These are phyloP conservation scores for Blastobotrys illinoisensis DNA, from an alignment of 1,139 yeast genomes.

Conservation along the genomic window DNA sequence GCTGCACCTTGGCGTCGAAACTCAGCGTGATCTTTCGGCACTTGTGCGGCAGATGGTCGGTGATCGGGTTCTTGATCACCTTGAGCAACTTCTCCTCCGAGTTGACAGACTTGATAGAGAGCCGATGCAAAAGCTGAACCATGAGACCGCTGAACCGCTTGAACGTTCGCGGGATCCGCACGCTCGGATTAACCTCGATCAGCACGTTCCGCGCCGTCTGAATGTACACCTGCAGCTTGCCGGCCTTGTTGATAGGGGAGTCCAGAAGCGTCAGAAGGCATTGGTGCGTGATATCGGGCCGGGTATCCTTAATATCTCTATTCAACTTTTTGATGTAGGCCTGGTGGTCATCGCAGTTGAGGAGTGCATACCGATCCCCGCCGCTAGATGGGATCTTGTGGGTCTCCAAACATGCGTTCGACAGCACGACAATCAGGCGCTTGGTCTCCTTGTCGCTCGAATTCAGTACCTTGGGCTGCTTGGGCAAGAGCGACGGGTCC, in stretches of 20 bases:
- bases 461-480: constrained; percentile 71
- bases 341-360: constrained; percentile 98
- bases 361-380: constrained; percentile 85
- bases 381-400: constrained; percentile 80
- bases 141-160: constrained; percentile 94
- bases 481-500: constrained; percentile 53
- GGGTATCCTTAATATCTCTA: constrained; percentile 93
- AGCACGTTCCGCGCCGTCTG: constrained; percentile 93
- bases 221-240: constrained; percentile 90
- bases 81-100: constrained; percentile 89
- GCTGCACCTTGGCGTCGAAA: constrained; percentile 83
- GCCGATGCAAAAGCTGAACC: constrained; percentile 91
- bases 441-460: constrained; percentile 80
- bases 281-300: constrained; percentile 93
- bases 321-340: constrained; percentile 94
- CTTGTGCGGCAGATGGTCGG: constrained; percentile 93
- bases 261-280: constrained; percentile 89
- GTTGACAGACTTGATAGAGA: constrained; percentile 89
- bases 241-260: constrained; percentile 96
- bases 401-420: constrained; percentile 94
- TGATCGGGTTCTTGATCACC: constrained; percentile 93
- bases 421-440: constrained; percentile 83
- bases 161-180: constrained; percentile 95
- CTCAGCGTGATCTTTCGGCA: constrained; percentile 91
- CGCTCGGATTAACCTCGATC: constrained; percentile 92